Evolutionary conservation across 306 rosid species (phyloP).

Genomic region (Trifolium subterraneum): DNA sequence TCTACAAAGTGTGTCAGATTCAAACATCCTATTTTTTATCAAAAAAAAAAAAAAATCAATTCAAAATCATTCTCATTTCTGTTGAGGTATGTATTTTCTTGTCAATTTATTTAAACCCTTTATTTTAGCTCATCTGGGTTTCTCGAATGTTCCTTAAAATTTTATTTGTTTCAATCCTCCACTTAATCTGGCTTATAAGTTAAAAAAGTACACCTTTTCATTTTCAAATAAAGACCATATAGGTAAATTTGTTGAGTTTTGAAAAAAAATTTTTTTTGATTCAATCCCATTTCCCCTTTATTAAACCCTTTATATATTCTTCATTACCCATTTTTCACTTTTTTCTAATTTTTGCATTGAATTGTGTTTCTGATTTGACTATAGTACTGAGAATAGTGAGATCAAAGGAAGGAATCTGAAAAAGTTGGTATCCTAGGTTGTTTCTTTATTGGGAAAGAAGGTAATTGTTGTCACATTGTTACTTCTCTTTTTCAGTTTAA

Average conservation of each 20-base stretch:
- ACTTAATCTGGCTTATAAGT: neutral
- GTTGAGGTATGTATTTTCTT: neutral
- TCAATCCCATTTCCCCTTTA: constrained; percentile 38
- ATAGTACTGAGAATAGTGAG: constrained; percentile 44
- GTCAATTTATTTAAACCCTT: neutral
- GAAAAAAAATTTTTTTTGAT: constrained; percentile 37
- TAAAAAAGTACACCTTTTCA: neutral
- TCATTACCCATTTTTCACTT: constrained; percentile 42
- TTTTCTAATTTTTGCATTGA: constrained; percentile 40
- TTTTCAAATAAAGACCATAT: too few species aligned
- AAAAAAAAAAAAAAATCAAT: too few species aligned
- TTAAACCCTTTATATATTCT: constrained; percentile 5
- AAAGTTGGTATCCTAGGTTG: constrained; percentile 84
- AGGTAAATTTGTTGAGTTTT: neutral
- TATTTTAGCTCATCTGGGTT: neutral
- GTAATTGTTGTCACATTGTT: constrained; percentile 15
- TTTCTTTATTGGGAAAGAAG: constrained; percentile 47
- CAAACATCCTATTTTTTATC: neutral
- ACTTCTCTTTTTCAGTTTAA: neutral
- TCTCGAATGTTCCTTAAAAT: neutral
- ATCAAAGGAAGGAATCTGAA: constrained; percentile 45
- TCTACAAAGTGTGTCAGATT: neutral
- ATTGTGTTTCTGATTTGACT: constrained; percentile 38
- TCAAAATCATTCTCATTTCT: too few species aligned
- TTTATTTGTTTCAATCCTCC: neutral